These are phyloP conservation scores for Kuraishia molischiana DNA, from an alignment of 805 yeast genomes.

Conservation along the genomic window DNA sequence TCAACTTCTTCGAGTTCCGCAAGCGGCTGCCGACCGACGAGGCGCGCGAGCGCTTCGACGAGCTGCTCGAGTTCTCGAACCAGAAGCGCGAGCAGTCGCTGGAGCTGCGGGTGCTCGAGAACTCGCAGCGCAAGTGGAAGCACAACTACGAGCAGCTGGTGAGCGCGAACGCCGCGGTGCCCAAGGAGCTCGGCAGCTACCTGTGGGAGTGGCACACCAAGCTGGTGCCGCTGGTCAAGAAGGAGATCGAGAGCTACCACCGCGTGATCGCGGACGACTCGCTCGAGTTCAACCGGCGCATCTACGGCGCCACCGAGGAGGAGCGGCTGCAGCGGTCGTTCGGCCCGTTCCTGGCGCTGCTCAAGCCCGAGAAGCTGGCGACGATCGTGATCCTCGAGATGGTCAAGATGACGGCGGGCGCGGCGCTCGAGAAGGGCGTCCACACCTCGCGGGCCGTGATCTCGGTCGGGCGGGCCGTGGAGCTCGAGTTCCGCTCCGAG, in stretches of 20 bases:
- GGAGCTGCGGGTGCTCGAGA: conserved; percentile 73
- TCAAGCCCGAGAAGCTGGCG: conserved; percentile 72
- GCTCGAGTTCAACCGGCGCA: background rate
- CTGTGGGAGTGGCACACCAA: conserved; percentile 80
- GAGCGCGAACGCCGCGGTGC: conserved; percentile 43
- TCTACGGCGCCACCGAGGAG: conserved; percentile 6
- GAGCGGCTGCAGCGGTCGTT: conserved; percentile 35
- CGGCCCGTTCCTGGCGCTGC: conserved; percentile 69
- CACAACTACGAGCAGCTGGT: conserved; percentile 63
- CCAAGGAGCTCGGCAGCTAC: conserved; percentile 57
- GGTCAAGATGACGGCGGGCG: conserved; percentile 61
- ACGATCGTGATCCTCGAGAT: conserved; percentile 80
- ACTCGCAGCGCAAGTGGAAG: conserved; percentile 85
- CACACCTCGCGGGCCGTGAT: conserved; percentile 75
- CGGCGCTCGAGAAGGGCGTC: conserved; percentile 74
- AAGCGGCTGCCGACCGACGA: conserved; percentile 36
- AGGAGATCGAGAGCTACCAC: conserved; percentile 52
- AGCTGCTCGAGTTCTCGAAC: conserved; percentile 59
- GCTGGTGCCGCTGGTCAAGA: conserved; percentile 59
- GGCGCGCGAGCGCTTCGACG: conserved; percentile 48
- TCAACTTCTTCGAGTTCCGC: conserved; percentile 64
- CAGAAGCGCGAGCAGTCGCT: conserved; percentile 65
- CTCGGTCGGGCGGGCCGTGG: conserved; percentile 76
- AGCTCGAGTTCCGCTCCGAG: conserved; percentile 73
- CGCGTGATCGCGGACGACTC: conserved; percentile 19